phyloP scores from a whole-genome alignment of 2,329 filamentous ascomycete genomes.

The Fusarium sp. region DNA sequence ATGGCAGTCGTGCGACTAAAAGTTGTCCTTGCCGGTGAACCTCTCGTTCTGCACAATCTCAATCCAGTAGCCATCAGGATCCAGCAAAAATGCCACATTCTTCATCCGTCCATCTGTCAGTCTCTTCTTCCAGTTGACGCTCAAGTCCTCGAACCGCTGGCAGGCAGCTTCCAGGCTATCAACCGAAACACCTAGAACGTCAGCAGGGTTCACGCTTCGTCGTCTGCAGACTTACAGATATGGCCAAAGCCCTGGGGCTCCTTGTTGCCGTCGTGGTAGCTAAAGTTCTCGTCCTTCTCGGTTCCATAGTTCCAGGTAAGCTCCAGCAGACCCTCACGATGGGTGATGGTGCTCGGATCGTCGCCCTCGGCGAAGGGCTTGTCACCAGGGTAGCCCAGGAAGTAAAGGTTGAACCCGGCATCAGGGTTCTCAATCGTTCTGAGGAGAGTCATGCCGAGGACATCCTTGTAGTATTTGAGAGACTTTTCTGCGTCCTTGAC shows the following conservation, averaged over 20 bases:
- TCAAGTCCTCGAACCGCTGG: slow-evolving; percentile 84
- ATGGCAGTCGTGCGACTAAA: slow-evolving; percentile 54
- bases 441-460: slow-evolving; percentile 89
- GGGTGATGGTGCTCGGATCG: slow-evolving; percentile 67
- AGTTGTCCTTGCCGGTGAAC: slow-evolving; percentile 69
- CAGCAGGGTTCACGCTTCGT: slow-evolving; percentile 25
- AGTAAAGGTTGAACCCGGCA: slow-evolving; percentile 90
- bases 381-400: slow-evolving; percentile 82
- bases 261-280: slow-evolving; percentile 93
- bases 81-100: slow-evolving; percentile 92
- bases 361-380: slow-evolving; percentile 65
- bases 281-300: slow-evolving; percentile 87
- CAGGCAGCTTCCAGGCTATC: slow-evolving; percentile 93
- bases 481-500: slow-evolving; percentile 86
- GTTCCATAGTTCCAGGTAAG: slow-evolving; percentile 89
- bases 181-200: slow-evolving; percentile 78
- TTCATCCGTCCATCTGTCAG: slow-evolving; percentile 94
- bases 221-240: slow-evolving; percentile 75
- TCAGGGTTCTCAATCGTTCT: slow-evolving; percentile 79
- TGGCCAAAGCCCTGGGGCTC: slow-evolving; percentile 96
- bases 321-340: slow-evolving; percentile 88
- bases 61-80: slow-evolving; percentile 90
- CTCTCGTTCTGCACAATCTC: slow-evolving; percentile 85
- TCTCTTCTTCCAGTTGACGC: slow-evolving; percentile 94
- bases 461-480: slow-evolving; percentile 86